Evolutionary conservation across 352 stramenopile genomes (phyloP), one percentile per base, ranked within the genome.

Genomic region (Pythium plurisporium): DNA sequence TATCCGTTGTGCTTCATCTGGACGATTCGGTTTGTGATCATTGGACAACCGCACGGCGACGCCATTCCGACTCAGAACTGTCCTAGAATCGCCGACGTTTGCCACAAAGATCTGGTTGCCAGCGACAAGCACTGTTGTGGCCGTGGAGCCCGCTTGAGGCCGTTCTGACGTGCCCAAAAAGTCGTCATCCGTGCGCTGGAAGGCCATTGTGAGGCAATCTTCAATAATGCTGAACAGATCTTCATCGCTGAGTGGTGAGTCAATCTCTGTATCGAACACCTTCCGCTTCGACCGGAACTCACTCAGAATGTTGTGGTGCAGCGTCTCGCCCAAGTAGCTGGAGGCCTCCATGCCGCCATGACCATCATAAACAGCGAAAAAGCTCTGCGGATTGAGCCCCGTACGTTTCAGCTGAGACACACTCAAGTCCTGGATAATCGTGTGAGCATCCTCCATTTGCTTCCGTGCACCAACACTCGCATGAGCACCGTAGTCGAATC

Each of bases 71-170:
- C 92, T 98, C 40, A 99, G 52, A 17, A 98, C 82, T 7, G 97
- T 97, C 7, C 96, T 81, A 31, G 91, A 98, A 62, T 99, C 96
- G 27, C 96, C 96, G 8, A 98, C 93, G 59, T 99, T 99, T 1
- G 94, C 92, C 8, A 97, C 91, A 65, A 98, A 98, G 33, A 99
- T 64, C 40, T 87, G 71, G 30, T 91, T 82, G 6, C 96, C 95
- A 7, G 97, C 79, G 25, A 99, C 73, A 43, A 99, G 81, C 14
- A 97, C 90, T 0, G 93, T 98, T 4, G 94, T 97, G 12, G 91
- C 94, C 1, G 96, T 99, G 40, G 92, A 98, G 5, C 96, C 96
- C 19, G 82, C 82, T 51, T 91, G 80, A 4, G 82, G 80, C 20
- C 76, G 69, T 34, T 87, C 76, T 8, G 79, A 89, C 15, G 72